phyloP scores from a whole-genome alignment of 2,329 filamentous ascomycete species.

The Ascochyta koolunga region DNA sequence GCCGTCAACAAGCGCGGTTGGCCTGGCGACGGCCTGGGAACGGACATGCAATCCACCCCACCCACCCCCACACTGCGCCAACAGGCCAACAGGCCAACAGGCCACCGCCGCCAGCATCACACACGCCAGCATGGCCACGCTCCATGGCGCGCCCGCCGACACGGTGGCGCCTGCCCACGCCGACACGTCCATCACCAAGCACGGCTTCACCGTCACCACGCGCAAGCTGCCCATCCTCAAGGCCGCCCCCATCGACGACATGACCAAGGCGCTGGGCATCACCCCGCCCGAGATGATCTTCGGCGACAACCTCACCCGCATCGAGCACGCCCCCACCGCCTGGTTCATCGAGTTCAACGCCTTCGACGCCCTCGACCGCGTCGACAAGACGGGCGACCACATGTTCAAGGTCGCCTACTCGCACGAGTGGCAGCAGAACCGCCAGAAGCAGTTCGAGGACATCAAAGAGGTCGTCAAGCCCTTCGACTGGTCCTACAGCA shows the following conservation, averaged over 20 bases:
- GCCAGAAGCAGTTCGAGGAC: conserved; percentile 78
- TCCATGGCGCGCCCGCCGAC: conserved; percentile 43
- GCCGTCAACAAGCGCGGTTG: conserved; percentile 16
- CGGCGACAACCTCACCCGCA: conserved; percentile 83
- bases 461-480: conserved; percentile 95
- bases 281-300: conserved; percentile 99
- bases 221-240: conserved; percentile 96
- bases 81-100: too few species aligned
- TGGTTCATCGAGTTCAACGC: conserved; percentile 86
- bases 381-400: conserved; percentile 89
- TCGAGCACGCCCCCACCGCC: conserved; percentile 74
- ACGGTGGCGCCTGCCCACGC: conserved; percentile 41
- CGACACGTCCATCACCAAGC: conserved; percentile 45
- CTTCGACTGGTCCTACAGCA: conserved; percentile 98
- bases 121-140: conserved; percentile 28
- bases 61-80: conserved; percentile 12
- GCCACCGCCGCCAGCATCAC: not conserved
- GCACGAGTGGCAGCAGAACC: conserved; percentile 78
- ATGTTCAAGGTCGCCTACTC: conserved; percentile 97
- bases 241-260: conserved; percentile 83
- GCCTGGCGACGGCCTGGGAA: conserved; percentile 1
- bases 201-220: conserved; percentile 74
- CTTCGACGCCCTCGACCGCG: conserved; percentile 83
- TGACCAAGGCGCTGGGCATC: conserved; percentile 80
- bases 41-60: conserved; percentile 11